Percentiles rank a stretch among this genome's conserved stretches.
Conservation (phyloP, 495 filamentous ascomycete species). For the Hypoxylon cercidicola region DNA sequence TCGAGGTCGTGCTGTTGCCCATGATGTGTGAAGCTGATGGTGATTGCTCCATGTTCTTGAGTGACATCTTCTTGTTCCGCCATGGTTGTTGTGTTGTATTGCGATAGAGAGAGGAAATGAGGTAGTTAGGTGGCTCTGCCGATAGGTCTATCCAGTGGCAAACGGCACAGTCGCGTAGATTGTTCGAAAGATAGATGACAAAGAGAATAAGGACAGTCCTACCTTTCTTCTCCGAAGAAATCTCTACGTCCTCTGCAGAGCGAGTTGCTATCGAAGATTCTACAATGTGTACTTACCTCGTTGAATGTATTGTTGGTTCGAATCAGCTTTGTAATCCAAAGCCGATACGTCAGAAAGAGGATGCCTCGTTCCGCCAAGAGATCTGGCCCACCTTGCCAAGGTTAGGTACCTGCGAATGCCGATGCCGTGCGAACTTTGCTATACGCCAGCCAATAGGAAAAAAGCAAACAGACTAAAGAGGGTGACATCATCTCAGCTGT, state of each 20-base stretch:
- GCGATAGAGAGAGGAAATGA: neutral
- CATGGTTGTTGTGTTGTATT: slow-evolving; percentile 31
- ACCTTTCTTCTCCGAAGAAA: slow-evolving; percentile 15
- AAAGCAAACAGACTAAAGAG: neutral
- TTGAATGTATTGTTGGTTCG: neutral
- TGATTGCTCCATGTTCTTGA: slow-evolving; percentile 42
- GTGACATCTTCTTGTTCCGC: slow-evolving; percentile 29
- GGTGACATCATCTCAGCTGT: slow-evolving; percentile 27
- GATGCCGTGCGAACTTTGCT: slow-evolving; percentile 12
- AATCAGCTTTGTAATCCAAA: slow-evolving; percentile 47
- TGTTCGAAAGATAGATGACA: neutral
- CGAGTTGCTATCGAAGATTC: slow-evolving; percentile 38
- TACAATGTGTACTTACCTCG: slow-evolving; percentile 32
- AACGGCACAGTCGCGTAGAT: neutral
- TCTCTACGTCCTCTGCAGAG: neutral
- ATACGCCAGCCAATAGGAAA: slow-evolving; percentile 22
- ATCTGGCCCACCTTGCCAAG: slow-evolving; percentile 7
- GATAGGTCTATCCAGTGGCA: neutral
- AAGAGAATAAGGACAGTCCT: slow-evolving; percentile 8
- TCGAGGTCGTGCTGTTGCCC: slow-evolving; percentile 57
- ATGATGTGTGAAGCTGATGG: slow-evolving; percentile 68
- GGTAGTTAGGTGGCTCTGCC: neutral
- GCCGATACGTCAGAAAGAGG: slow-evolving; percentile 35
- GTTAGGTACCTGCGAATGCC: slow-evolving; percentile 8
- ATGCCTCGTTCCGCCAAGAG: slow-evolving; percentile 35